A percentile compares a stretch with the other conserved stretches of the same genome.
Conservation (phyloP, 2,329 filamentous ascomycete species). For the Hypoxylon rubiginosum region DNA sequence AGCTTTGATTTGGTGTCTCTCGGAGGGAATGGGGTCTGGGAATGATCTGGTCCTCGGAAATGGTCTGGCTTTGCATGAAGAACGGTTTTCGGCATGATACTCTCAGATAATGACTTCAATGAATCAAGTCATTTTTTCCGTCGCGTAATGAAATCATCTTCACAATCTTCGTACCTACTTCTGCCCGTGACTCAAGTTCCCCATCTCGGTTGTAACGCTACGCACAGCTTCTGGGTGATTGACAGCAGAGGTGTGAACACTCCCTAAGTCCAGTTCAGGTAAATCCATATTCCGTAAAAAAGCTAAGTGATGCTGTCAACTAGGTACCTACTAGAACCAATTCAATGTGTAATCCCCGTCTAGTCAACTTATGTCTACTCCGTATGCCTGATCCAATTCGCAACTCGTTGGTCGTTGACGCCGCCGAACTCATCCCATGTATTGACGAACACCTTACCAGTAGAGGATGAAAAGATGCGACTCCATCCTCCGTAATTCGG, state of each 20-base stretch:
- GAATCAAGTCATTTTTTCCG: constrained; percentile 51
- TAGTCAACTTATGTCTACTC: too few species aligned
- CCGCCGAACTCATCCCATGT: too few species aligned
- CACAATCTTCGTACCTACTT: not conserved
- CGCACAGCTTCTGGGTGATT: not conserved
- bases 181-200: not conserved
- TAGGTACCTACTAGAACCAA: too few species aligned
- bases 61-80: constrained; percentile 50
- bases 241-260: not conserved
- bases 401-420: too few species aligned
- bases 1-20: constrained; percentile 44
- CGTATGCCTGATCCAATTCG: too few species aligned
- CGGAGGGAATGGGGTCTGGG: constrained; percentile 45
- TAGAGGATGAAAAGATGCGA: too few species aligned
- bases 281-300: not conserved
- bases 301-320: too few species aligned
- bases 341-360: too few species aligned
- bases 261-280: not conserved
- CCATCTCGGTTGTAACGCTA: not conserved
- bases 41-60: constrained; percentile 48
- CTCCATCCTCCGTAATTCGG: too few species aligned
- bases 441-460: too few species aligned
- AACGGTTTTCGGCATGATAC: constrained; percentile 50
- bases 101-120: constrained; percentile 53
- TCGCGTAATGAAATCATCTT: constrained; percentile 31